phyloP scores from a whole-genome alignment of 805 yeast species.

The Starmerella potacharoeniae region DNA sequence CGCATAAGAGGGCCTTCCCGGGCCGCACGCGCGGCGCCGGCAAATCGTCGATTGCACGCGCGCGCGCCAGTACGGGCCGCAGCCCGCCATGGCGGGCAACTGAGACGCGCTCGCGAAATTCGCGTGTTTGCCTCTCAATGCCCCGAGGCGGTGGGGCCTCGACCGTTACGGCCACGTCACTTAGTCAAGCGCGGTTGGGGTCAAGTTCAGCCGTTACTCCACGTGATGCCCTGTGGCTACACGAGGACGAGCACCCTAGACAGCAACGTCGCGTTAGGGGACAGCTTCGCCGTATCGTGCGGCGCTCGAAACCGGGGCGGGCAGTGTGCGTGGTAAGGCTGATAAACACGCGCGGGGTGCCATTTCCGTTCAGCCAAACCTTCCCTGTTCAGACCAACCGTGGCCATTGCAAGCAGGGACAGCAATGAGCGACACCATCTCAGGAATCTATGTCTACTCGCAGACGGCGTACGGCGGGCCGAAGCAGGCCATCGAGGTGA shows the following conservation, averaged over 20 bases:
- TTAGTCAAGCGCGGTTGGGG: neutral
- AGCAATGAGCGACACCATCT: conserved; percentile 7
- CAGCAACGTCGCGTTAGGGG: neutral
- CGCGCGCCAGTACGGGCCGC: no score
- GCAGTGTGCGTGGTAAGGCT: neutral
- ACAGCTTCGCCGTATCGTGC: neutral
- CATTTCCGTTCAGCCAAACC: no score
- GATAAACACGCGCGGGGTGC: no score
- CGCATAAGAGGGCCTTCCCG: neutral
- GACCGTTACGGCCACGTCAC: conserved; percentile 3
- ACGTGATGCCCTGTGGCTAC: neutral
- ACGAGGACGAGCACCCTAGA: neutral
- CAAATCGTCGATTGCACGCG: no score
- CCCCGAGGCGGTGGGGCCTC: neutral
- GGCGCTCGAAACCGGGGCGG: neutral
- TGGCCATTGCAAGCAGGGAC: no score
- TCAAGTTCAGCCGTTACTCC: neutral
- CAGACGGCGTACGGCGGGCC: conserved; percentile 18
- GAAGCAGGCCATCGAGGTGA: conserved; percentile 35
- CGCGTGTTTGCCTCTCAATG: neutral
- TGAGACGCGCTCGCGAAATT: no score
- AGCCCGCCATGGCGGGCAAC: no score
- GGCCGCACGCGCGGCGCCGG: no score
- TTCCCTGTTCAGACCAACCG: no score
- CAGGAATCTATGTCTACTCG: conserved; percentile 17